phyloP scores from a whole-genome alignment of 1,284 basidiomycete species.

The Coniferiporia sulphurascens region DNA sequence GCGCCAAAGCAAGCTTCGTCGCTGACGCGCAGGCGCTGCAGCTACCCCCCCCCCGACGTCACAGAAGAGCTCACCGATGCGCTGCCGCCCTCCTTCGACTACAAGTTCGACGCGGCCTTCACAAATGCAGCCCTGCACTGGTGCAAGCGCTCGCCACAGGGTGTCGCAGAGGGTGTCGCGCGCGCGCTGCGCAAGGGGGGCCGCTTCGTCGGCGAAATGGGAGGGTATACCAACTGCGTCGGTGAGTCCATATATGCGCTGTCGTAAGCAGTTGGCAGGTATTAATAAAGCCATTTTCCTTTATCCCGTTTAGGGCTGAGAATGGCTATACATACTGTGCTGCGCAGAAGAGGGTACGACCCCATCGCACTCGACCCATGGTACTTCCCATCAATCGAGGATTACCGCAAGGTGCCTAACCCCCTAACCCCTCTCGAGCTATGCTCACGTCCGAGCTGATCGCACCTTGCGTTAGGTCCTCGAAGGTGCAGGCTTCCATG shows the following conservation, averaged over 20 bases:
- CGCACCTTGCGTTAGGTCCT: conserved; percentile 43
- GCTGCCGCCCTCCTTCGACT: conserved; percentile 20
- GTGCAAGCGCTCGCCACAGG: conserved; percentile 71
- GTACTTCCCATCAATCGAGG: conserved; percentile 73
- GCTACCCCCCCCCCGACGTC: conserved; percentile 25
- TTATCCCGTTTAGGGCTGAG: conserved; percentile 48
- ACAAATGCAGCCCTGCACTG: conserved; percentile 80
- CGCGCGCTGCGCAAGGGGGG: conserved; percentile 64
- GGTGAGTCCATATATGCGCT: conserved; percentile 35
- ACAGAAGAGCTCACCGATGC: conserved; percentile 24
- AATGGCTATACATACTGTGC: conserved; percentile 50
- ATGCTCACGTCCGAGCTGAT: neutral
- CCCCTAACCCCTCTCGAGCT: neutral
- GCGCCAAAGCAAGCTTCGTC: conserved; percentile 42
- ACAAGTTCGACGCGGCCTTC: conserved; percentile 61
- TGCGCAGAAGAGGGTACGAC: conserved; percentile 53
- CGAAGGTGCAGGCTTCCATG: conserved; percentile 48
- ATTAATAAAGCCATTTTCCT: neutral
- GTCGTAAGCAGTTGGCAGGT: neutral
- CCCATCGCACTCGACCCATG: conserved; percentile 66
- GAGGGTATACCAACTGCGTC: conserved; percentile 67
- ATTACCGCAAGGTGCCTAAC: conserved; percentile 52
- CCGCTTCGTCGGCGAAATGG: conserved; percentile 71
- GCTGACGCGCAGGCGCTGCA: conserved; percentile 49
- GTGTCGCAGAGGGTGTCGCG: conserved; percentile 57